phyloP scores from a whole-genome alignment of 129 eudicot species.

The Solidago caesia region DNA sequence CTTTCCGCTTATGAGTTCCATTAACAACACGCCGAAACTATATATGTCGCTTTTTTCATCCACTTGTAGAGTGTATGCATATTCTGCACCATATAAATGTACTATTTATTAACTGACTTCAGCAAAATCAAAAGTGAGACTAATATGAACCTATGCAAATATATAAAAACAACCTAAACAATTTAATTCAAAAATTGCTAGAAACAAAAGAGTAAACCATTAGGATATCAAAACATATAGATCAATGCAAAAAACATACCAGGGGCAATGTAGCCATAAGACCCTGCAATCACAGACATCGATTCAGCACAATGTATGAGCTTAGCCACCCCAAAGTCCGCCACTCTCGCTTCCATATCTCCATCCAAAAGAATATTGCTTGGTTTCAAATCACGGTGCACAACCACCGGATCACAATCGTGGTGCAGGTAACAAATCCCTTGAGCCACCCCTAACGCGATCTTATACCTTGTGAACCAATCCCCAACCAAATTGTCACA shows the following conservation, averaged over 20 bases:
- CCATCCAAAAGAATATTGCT: conserved; percentile 79
- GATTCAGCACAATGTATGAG: conserved; percentile 77
- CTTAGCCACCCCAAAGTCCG: conserved; percentile 98
- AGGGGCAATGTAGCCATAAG: conserved; percentile 96
- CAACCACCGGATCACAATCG: conserved; percentile 92
- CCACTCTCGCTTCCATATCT: conserved; percentile 95
- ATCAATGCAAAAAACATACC: conserved; percentile 43
- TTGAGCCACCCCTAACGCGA: conserved; percentile 96
- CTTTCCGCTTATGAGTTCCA: conserved; percentile 83
- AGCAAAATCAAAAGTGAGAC: background rate
- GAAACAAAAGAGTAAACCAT: background rate
- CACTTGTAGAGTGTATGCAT: conserved; percentile 92
- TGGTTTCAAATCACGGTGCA: conserved; percentile 93
- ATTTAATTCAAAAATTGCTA: background rate
- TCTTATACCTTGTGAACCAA: conserved; percentile 87
- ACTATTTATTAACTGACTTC: background rate
- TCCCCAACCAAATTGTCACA: conserved; percentile 71
- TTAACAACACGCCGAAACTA: conserved; percentile 81
- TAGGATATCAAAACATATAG: background rate
- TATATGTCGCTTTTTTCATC: conserved; percentile 99
- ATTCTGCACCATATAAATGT: conserved; percentile 50
- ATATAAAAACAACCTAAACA: too few relatives aligned
- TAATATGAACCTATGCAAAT: background rate
- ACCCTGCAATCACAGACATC: conserved; percentile 98
- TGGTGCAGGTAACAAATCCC: conserved; percentile 94